Evolutionary conservation across 352 stramenopile genomes (phyloP).

Genomic region (Globisporangium viniferum): DNA sequence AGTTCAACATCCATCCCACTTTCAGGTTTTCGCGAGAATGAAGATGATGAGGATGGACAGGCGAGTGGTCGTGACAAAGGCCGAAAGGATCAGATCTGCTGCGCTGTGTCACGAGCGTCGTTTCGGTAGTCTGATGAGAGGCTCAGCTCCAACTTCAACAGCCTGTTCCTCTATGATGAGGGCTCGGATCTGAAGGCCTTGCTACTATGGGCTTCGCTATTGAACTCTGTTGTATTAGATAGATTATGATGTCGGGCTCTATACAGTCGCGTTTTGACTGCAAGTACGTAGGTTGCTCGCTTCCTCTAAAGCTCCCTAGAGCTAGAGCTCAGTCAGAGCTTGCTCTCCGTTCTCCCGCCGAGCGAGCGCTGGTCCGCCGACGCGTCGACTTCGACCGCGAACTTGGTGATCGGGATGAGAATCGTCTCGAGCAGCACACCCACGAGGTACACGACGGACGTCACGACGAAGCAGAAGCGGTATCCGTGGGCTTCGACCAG

Average conservation of each 20-base stretch:
- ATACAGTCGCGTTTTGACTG: too few species aligned
- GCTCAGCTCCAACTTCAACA: too few species aligned
- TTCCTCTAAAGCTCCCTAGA: too few species aligned
- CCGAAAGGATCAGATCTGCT: neutral
- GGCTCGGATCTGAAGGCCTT: too few species aligned
- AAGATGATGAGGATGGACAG: neutral
- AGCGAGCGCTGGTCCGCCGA: slow-evolving; percentile 3
- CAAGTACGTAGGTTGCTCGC: too few species aligned
- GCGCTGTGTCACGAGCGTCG: too few species aligned
- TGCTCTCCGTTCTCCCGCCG: slow-evolving; percentile 3
- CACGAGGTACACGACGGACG: slow-evolving; percentile 38
- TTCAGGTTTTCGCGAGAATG: neutral
- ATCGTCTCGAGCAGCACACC: slow-evolving; percentile 48
- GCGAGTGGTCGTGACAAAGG: neutral
- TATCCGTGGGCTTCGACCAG: slow-evolving; percentile 61
- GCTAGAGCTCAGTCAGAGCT: neutral
- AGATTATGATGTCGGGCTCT: neutral
- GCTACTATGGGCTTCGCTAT: too few species aligned
- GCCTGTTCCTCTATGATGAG: too few species aligned
- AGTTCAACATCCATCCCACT: neutral
- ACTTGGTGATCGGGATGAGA: slow-evolving; percentile 54
- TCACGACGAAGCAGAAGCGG: slow-evolving; percentile 60
- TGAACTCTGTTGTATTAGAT: neutral
- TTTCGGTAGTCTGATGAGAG: neutral
- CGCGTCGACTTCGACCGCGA: slow-evolving; percentile 22